A percentile compares a stretch with the other conserved stretches of the same genome.
These are phyloP conservation scores for Dictyostelium purpureum DNA, from an alignment of 78 protist genomes.

Conservation along the genomic window DNA sequence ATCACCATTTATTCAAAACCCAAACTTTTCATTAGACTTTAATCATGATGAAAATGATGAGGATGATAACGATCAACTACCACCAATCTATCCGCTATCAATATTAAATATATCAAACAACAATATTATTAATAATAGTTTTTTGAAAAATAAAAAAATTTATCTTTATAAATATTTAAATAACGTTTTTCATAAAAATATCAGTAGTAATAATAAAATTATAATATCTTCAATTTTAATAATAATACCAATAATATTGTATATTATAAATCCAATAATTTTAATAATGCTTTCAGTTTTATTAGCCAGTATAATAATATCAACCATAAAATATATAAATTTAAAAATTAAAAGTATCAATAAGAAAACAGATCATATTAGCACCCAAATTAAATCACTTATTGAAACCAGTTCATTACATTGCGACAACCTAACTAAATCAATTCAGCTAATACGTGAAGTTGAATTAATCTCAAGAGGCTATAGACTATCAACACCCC, in stretches of 20 bases:
- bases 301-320: neutral
- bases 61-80: neutral
- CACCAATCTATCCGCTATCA: conserved; percentile 28
- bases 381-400: neutral
- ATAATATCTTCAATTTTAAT: neutral
- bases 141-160: neutral
- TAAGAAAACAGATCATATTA: neutral
- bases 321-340: neutral
- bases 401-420: neutral
- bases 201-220: neutral
- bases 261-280: neutral
- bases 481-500: conserved; percentile 55
- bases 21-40: neutral
- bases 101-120: neutral
- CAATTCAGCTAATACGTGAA: conserved; percentile 33
- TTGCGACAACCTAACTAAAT: neutral
- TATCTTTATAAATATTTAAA: neutral
- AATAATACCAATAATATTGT: neutral
- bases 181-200: neutral
- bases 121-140: neutral
- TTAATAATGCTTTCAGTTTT: neutral
- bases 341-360: neutral
- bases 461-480: conserved; percentile 64
- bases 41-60: too few relatives aligned
- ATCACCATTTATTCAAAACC: conserved; percentile 39